Percentiles rank a stretch among this genome's conserved stretches.
Conservation (phyloP, 176 grass and related monocot genomes). For the Hyparrhenia diplandra region DNA sequence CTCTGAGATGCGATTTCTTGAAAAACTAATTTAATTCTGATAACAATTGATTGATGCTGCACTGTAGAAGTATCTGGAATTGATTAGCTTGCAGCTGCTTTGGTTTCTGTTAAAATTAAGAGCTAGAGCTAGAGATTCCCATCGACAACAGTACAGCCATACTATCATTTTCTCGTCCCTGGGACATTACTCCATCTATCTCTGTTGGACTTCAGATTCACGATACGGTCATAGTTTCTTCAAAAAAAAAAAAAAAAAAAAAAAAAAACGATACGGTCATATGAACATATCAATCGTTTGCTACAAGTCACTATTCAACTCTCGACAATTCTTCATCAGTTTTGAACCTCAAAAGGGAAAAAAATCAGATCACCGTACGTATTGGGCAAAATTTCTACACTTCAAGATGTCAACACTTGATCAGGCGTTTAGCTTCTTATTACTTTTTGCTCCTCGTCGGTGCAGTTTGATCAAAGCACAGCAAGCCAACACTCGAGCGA, state of each 20-base stretch:
- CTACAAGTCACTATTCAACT: background rate
- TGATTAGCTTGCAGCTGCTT: conserved; percentile 9
- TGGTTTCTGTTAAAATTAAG: background rate
- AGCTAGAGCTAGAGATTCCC: background rate
- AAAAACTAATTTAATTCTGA: background rate
- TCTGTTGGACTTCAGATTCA: background rate
- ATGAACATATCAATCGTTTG: background rate
- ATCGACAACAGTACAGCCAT: background rate
- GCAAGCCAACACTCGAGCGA: background rate
- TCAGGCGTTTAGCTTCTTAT: background rate
- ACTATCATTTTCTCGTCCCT: too few species aligned
- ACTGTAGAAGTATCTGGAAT: conserved; percentile 14
- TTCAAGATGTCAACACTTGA: background rate
- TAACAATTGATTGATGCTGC: background rate
- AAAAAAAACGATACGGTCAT: background rate
- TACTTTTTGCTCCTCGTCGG: background rate
- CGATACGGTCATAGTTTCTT: background rate
- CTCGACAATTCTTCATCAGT: background rate
- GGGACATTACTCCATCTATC: background rate
- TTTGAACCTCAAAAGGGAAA: background rate
- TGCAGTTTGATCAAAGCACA: too few species aligned
- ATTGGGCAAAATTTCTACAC: background rate
- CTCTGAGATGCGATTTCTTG: background rate
- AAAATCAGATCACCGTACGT: background rate
- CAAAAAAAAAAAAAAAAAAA: background rate